phyloP scores from a whole-genome alignment of 2,329 filamentous ascomycete genomes.

The Eurotiales sp. region DNA sequence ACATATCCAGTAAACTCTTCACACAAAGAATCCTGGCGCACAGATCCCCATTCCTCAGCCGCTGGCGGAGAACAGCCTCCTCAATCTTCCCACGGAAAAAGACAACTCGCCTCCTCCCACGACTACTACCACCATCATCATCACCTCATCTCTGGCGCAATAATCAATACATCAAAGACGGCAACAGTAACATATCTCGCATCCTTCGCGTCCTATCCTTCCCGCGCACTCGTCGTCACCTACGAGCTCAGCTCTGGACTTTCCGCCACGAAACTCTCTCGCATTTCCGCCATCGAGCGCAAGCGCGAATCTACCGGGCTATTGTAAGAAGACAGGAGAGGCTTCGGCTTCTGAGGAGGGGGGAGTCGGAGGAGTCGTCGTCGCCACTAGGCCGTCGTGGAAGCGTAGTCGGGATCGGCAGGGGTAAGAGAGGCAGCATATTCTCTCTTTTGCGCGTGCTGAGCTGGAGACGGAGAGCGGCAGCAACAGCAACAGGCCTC shows the following conservation, averaged over 20 bases:
- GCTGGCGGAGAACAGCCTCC: conserved; percentile 12
- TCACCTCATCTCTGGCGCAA: conserved; percentile 8
- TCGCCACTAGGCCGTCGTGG: not conserved
- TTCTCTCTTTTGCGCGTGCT: conserved; percentile 29
- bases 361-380: not conserved
- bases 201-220: conserved; percentile 61
- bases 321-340: conserved; percentile 56
- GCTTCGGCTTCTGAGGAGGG: not conserved
- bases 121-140: not conserved
- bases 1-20: not conserved
- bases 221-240: conserved; percentile 60
- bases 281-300: conserved; percentile 64
- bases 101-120: not conserved
- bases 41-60: conserved; percentile 12
- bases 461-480: conserved; percentile 10
- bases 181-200: conserved; percentile 34
- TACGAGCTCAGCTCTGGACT: conserved; percentile 62
- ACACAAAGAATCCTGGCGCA: conserved; percentile 12
- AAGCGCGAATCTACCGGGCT: conserved; percentile 73
- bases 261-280: conserved; percentile 75
- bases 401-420: conserved; percentile 14
- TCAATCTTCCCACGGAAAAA: conserved; percentile 5
- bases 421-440: conserved; percentile 47
- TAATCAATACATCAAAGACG: conserved; percentile 3
- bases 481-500: conserved; percentile 9